These are phyloP conservation scores for Cadophora gregata DNA, from an alignment of 2,329 filamentous ascomycete species.

Conservation along the genomic window DNA sequence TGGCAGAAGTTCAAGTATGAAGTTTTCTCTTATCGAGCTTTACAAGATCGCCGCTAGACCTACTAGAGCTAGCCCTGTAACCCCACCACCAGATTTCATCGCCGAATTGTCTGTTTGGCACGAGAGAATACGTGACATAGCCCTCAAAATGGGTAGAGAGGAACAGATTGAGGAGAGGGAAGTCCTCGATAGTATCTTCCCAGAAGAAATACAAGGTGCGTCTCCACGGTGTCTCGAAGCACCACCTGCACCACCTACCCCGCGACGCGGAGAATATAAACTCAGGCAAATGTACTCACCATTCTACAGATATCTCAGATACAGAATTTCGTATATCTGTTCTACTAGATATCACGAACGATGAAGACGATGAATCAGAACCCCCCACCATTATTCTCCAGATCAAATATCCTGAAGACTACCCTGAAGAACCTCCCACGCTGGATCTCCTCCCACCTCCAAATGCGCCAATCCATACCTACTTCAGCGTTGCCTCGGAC, in stretches of 20 bases:
- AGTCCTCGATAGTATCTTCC: constrained; percentile 97
- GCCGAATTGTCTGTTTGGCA: neutral
- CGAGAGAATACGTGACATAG: constrained; percentile 22
- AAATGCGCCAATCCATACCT: constrained; percentile 70
- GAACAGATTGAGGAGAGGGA: constrained; percentile 96
- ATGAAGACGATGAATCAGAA: constrained; percentile 66
- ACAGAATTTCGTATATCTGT: constrained; percentile 88
- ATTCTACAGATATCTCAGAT: constrained; percentile 78
- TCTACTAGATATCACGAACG: constrained; percentile 76
- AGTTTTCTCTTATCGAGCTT: constrained; percentile 26
- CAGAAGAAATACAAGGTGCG: constrained; percentile 91
- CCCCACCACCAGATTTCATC: constrained; percentile 11
- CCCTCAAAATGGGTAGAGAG: constrained; percentile 68
- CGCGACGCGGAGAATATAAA: neutral
- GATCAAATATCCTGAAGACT: constrained; percentile 86
- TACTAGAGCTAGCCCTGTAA: neutral
- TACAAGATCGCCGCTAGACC: constrained; percentile 12
- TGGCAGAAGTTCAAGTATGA: neutral
- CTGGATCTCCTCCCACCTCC: constrained; percentile 80
- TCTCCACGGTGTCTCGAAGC: neutral
- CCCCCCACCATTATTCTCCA: constrained; percentile 78
- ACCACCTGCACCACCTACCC: neutral
- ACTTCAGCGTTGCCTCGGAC: constrained; percentile 83
- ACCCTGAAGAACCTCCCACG: constrained; percentile 85
- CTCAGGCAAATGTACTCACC: constrained; percentile 23